Percentiles rank a stretch among this genome's conserved stretches.
Evolutionary conservation across 257 asterid genomes (phyloP).

Genomic region (Sherardia arvensis): DNA sequence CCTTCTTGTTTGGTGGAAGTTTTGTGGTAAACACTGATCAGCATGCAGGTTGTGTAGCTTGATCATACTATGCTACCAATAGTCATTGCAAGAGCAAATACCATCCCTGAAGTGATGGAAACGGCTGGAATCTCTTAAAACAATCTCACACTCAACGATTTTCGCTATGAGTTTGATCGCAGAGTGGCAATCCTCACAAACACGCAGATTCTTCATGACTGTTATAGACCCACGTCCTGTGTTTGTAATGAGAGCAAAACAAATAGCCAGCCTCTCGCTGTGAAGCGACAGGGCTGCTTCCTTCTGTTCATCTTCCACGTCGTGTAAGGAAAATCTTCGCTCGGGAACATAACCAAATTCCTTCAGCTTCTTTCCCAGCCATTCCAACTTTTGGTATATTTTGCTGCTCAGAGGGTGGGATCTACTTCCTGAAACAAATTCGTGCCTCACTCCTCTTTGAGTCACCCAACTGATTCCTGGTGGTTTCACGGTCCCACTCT

Average conservation of each 20-base stretch:
- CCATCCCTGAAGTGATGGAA: no score
- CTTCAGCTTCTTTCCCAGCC: constrained; percentile 35
- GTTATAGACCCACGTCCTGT: constrained; percentile 19
- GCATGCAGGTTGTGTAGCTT: no score
- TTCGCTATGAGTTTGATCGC: constrained; percentile 37
- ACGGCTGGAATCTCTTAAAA: constrained; percentile 45
- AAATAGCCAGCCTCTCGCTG: constrained; percentile 54
- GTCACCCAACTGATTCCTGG: constrained; percentile 77
- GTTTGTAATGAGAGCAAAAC: constrained; percentile 31
- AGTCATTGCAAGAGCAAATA: no score
- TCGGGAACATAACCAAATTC: constrained; percentile 35
- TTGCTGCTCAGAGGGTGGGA: constrained; percentile 24
- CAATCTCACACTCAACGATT: constrained; percentile 32
- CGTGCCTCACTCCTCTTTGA: constrained; percentile 20
- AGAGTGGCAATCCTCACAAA: constrained; percentile 51
- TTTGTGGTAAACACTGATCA: no score
- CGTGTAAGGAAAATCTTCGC: constrained; percentile 37
- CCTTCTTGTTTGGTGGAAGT: constrained; percentile 35
- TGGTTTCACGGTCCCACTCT: constrained; percentile 33
- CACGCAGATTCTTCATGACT: constrained; percentile 51
- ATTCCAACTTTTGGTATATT: constrained; percentile 34
- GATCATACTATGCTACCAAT: no score
- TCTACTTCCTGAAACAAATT: constrained; percentile 38
- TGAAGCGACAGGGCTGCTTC: constrained; percentile 29
- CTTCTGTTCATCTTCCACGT: constrained; percentile 51